Evolutionary conservation across 2,329 filamentous ascomycete genomes (phyloP).

Genomic region (Myrmaecium sp.): DNA sequence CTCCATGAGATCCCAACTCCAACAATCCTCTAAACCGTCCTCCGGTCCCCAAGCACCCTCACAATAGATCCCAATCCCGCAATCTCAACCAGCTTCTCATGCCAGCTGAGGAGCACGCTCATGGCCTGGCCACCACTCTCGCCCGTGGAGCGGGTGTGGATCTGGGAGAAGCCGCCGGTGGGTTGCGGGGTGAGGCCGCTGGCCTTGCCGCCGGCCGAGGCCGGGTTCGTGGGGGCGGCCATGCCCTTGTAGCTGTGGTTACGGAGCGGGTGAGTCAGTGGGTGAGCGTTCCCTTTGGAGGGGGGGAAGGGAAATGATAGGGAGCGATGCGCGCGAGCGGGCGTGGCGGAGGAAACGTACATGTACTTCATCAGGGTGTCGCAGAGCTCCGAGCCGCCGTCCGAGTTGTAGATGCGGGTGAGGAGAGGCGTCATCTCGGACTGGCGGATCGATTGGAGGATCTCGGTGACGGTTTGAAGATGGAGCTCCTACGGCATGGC

Average conservation of each 20-base stretch:
- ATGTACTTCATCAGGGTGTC: conserved; percentile 98
- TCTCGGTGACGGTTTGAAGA: conserved; percentile 75
- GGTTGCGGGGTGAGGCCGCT: conserved; percentile 50
- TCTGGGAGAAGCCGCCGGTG: conserved; percentile 82
- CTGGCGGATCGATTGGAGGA: conserved; percentile 89
- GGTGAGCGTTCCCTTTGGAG: neutral
- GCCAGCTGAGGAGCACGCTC: conserved; percentile 96
- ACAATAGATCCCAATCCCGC: conserved; percentile 79
- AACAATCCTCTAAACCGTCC: too few species aligned
- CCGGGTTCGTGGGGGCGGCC: conserved; percentile 27
- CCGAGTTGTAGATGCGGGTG: conserved; percentile 58
- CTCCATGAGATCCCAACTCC: too few species aligned
- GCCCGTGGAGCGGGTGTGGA: conserved; percentile 40
- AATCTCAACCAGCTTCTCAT: conserved; percentile 94
- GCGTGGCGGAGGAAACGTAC: conserved; percentile 34
- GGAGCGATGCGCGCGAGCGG: neutral
- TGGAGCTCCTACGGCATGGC: conserved; percentile 60
- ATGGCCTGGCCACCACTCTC: conserved; percentile 70
- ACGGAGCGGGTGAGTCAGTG: neutral
- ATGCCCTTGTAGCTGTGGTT: conserved; percentile 71
- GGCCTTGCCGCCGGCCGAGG: conserved; percentile 12
- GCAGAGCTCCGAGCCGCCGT: conserved; percentile 67
- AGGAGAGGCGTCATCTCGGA: conserved; percentile 88
- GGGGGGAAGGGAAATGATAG: neutral
- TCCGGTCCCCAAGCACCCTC: conserved; percentile 89